Base-by-base conservation (phyloP, 2,329 filamentous ascomycete species). In the Huntiella omanensis region DNA sequence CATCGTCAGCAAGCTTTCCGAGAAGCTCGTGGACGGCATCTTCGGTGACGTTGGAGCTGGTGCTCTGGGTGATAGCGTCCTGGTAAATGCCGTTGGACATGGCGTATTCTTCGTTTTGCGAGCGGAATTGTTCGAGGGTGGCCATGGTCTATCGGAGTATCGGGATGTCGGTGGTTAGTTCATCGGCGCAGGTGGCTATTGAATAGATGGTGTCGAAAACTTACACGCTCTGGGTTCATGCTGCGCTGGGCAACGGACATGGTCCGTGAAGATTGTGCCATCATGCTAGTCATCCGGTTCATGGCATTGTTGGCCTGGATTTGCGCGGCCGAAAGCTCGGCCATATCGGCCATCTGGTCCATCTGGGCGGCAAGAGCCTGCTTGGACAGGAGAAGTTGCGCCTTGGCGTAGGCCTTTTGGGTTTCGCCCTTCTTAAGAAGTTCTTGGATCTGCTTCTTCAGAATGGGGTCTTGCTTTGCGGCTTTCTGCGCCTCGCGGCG, bases 11-110 rank as follows among this genome's bases (percentile, higher is more conserved):
- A 38, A 91, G 75, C 63, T 92, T 82, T 52, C 75, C 80, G 63
- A 93, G 80, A 51, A 93, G 64, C 53, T 84, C 77, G 60, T 93
- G 85, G 2, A 93, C 84, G 54, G 87, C 84, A 54, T 92, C 85
- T 59, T 93, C 62, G 66, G 83, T 64, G 65, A 87, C 60, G 68
- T 83, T 59, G 66, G 80, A 56, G 62, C 83, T 60, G 1, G 85
- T 92, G 34, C 80, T 81, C 50, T 81, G 79, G 16, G 74, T 77
- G 51, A 87, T 88, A 50, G 84, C 83, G 57, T 87, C 85, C 61
- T 88, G 83, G 62, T 91, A 91, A 62, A 87, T 85, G 54, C 77
- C 71, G 60, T 74, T 75, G 58, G 66, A 70, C 64, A 77, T 72
- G 59, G 71, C 69, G 60, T 75, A 75, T 55, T 76, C 73, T 58